Base-by-base conservation (phyloP, 306 rosid species). In the Cicer bijugum region DNA sequence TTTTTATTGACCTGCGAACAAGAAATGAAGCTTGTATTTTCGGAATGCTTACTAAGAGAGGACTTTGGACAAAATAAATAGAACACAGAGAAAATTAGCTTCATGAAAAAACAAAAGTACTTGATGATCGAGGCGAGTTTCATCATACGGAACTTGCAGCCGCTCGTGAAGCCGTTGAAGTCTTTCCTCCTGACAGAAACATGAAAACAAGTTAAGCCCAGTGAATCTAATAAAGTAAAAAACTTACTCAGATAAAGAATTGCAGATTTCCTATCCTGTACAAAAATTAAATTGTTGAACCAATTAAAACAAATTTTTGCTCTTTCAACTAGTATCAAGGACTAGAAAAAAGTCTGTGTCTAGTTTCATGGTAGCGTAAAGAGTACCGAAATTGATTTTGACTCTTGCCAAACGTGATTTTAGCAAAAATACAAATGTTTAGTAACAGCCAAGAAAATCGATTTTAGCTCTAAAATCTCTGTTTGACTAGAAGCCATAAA, bases 81-180 rank as follows among this genome's bases (percentile, higher is more conserved):
- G 19, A 71, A 55, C 45, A 67, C 59, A 68, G 17, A 48, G 42
- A 8, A 51, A 77, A 53, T 9, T 68, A 42, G 77, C 58, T 52
- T 48, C 75, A 72, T 37, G 51, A 57, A 60, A 80, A 50, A 50
- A 72, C 51, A 75, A 15, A 69, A 62, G 19, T 89, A 94, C 99
- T 82, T 87, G 97, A 87, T 94, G 99, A 76, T 90, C 93, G 7
- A 60, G 84, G 45, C 81, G 65, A 40, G 87, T 87, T 82, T 88
- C 97, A 8, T 91, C 96, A 52, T 84, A 94, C 64, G 96, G 90
- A 38, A 87, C 85, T 66, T 85, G 89, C 74, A 94, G 4, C 69
- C 96, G 84, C 75, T 86, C 93, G 82, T 91, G 99, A 79, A 94
- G 93, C 82, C 87, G 85, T 58, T 81, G 89, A 81, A 91, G 96